Base-by-base conservation (phyloP, 2,329 filamentous ascomycete genomes). In the Neonectria neomacrospora region DNA sequence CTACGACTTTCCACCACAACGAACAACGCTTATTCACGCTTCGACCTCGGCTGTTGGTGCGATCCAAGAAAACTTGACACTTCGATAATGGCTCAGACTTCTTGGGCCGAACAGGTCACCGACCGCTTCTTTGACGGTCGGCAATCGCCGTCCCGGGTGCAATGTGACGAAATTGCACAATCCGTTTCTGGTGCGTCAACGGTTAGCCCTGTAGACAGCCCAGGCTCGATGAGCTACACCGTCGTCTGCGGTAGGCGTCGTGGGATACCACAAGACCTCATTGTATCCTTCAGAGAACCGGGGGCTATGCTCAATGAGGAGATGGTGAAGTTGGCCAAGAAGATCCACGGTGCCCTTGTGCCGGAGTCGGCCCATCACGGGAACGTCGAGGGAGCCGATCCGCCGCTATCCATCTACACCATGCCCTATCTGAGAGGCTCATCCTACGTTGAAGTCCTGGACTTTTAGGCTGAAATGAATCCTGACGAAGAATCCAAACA, bases 201-300 rank as follows among this genome's bases (percentile, higher is more conserved):
- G 3, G 58, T 73, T 5, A 58, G 59, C 47, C 65, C 61, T 2
- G 71, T 75, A 1, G 71, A 74, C 30, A 73, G 59, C 55, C 74
- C 67, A 44, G 73, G 73, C 28, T 74, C 69, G 16, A 67, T 71
- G 65, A 75, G 73, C 67, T 74, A 74, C 63, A 75, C 73, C 7
- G 71, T 75, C 48, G 28, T 75, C 42, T 73, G 69, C 55, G 67
- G 34, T 50, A 41, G 67, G 41, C 41, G 68, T 23, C 53, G 41
- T n/a, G 56, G 45, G 58, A 45, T 44, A 64, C 48, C 59, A 52
- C 23, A 44, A 41, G 52, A 66, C 51, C 44, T 63, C 20, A 41
- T 67, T 47, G 30, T 65, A 44, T 68, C 67, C 28, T 68, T 68
- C 20, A 64, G 67, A 60, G 64, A 64, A 62, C 54, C 26, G 5